Evolutionary conservation across 345 rosid genomes (phyloP), one percentile per base, ranked within the genome.

Genomic region (Limnanthes douglasii): DNA sequence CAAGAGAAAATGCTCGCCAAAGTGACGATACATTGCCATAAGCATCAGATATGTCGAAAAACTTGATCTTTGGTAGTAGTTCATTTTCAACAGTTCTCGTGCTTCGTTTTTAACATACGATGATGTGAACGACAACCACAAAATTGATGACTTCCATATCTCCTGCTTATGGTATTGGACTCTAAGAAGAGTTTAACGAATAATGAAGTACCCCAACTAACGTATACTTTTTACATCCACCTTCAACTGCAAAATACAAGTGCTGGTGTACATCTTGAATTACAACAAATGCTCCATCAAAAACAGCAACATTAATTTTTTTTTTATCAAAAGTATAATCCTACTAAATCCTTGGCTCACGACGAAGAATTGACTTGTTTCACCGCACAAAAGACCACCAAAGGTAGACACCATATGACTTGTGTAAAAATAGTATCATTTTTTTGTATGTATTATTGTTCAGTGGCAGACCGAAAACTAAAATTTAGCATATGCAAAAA

Each of bases 191-290:
- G 88, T 85, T 58, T 64, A 86, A 75, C 43, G 97, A 86, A 69
- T 86, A 75, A 53, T 86, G 97, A 57, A 82, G 54, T 23, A 63
- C 53, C 35, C 97, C 94, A 56, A 45, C 60, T 43, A 71, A 45
- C 33, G 46, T 57, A 54, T 49, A 70, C 42, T 64, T 68, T 42
- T 66, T 56, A 50, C 57, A 74, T 58, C 57, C 60, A 47, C 59
- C 86, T 62, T 82, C 75, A 56, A 82, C 78, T 16, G 77, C 48
- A 54, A 86, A 62, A 64, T 73, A 86, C 68, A 72, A 32, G 59
- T 82, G 97, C 42, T 86, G 85, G 61, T 82, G 61, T 11, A 73
- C 68, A 64, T 86, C 97, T 66, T 78, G 93, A 50, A 86, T 65
- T 25, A 85, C 73, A 43, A 86, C 93, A 43, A 78, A 65, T 48